Conservation (phyloP, 441 rosid species). For the Pelargonium citronellum region DNA sequence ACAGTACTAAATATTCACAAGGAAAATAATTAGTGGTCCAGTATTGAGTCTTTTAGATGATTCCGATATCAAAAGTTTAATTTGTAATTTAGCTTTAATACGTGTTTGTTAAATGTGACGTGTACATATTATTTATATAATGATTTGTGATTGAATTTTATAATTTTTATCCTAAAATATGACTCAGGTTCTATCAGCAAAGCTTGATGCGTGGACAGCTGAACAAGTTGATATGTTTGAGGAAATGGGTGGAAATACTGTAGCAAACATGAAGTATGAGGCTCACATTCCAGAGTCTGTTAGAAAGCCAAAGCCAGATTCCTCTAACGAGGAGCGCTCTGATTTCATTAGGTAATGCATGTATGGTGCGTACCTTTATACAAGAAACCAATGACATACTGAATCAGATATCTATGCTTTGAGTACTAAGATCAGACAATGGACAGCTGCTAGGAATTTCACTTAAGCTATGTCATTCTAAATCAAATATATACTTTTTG, state of each 20-base stretch:
- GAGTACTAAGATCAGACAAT: too few relatives aligned
- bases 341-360: conserved; percentile 65
- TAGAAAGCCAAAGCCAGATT: conserved; percentile 71
- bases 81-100: too few relatives aligned
- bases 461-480: conserved; percentile 11
- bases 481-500: conserved; percentile 17
- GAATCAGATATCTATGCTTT: too few relatives aligned
- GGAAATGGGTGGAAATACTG: conserved; percentile 66
- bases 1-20: not conserved
- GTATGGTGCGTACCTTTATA: conserved; percentile 3
- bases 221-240: conserved; percentile 65
- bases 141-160: conserved; percentile 14
- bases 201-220: conserved; percentile 90
- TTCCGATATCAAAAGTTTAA: too few relatives aligned
- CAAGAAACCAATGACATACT: conserved; percentile 6
- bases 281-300: conserved; percentile 53
- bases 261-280: conserved; percentile 66
- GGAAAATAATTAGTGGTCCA: not conserved
- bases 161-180: conserved; percentile 17
- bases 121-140: not conserved
- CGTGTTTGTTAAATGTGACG: not conserved
- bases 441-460: not conserved
- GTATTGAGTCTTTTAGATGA: not conserved
- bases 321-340: conserved; percentile 61
- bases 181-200: conserved; percentile 72